Conservation (phyloP, 352 stramenopile species). For the Phytophthora lateralis region DNA sequence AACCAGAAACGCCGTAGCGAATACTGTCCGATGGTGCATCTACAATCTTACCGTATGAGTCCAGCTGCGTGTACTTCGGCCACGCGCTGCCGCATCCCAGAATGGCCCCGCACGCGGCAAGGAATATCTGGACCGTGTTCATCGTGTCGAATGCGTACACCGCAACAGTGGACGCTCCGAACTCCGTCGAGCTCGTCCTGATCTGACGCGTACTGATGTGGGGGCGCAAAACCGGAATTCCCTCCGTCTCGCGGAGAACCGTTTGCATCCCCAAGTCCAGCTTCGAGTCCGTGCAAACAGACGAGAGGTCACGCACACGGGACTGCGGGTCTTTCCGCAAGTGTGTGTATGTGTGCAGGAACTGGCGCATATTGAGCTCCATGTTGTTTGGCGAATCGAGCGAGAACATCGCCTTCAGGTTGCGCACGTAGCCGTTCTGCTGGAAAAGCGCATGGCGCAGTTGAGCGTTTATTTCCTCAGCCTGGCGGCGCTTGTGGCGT, state of each 20-base stretch:
- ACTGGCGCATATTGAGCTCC: conserved; percentile 37
- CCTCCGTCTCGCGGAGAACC: conserved; percentile 37
- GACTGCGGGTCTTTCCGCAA: conserved; percentile 34
- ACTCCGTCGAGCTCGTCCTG: conserved; percentile 34
- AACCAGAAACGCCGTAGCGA: conserved; percentile 38
- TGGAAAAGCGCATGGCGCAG: conserved; percentile 61
- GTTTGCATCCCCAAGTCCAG: conserved; percentile 41
- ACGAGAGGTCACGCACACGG: conserved; percentile 26
- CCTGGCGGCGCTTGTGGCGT: conserved; percentile 61
- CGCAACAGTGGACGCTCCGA: conserved; percentile 33
- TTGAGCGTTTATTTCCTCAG: conserved; percentile 54
- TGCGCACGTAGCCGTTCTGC: conserved; percentile 51
- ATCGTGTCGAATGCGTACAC: conserved; percentile 46
- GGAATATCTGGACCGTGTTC: conserved; percentile 48
- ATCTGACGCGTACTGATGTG: conserved; percentile 35
- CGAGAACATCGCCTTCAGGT: conserved; percentile 41
- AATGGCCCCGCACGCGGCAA: conserved; percentile 34
- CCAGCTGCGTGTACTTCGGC: conserved; percentile 36
- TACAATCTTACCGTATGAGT: conserved; percentile 34
- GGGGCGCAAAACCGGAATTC: conserved; percentile 28
- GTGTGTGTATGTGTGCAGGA: conserved; percentile 43
- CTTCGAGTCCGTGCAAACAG: conserved; percentile 35
- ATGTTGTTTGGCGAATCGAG: conserved; percentile 19
- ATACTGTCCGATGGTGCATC: conserved; percentile 34
- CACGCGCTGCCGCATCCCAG: conserved; percentile 30